phyloP scores from a whole-genome alignment of 331 rosid species.

The Telfairia occidentalis region DNA sequence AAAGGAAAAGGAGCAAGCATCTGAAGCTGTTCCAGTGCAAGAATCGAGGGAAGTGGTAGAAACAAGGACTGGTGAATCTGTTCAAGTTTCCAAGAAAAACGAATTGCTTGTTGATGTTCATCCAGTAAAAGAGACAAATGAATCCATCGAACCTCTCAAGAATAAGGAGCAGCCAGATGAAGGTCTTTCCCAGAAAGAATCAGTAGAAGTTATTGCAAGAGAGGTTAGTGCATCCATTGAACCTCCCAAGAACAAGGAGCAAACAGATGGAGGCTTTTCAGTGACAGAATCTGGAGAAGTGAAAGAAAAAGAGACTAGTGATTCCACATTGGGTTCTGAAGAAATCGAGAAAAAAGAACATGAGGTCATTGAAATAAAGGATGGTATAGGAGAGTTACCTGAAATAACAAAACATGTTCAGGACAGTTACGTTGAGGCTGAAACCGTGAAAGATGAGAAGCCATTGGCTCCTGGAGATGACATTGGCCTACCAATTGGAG shows the following conservation, averaged over 20 bases:
- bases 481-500: conserved; percentile 12
- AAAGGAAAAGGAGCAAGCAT: conserved; percentile 1
- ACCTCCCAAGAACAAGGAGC: conserved; percentile 8
- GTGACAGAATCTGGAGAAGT: neutral
- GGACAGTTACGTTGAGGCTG: conserved; percentile 22
- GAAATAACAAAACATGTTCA: conserved; percentile 21
- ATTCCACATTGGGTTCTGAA: neutral
- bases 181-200: conserved; percentile 2
- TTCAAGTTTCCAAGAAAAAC: neutral
- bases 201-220: neutral
- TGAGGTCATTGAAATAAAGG: neutral
- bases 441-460: conserved; percentile 20
- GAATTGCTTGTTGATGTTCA: conserved; percentile 6
- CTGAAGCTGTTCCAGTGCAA: neutral
- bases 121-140: neutral
- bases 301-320: neutral
- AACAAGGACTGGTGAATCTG: conserved; percentile 21
- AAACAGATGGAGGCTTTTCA: conserved; percentile 10
- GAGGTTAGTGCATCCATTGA: neutral
- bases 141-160: conserved; percentile 7
- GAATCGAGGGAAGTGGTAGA: neutral
- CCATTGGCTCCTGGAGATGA: conserved; percentile 17
- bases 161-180: conserved; percentile 22
- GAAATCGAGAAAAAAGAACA: neutral
- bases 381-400: neutral